Evolutionary conservation across 75 land plant species (phyloP).

Genomic region (Pinus taeda): DNA sequence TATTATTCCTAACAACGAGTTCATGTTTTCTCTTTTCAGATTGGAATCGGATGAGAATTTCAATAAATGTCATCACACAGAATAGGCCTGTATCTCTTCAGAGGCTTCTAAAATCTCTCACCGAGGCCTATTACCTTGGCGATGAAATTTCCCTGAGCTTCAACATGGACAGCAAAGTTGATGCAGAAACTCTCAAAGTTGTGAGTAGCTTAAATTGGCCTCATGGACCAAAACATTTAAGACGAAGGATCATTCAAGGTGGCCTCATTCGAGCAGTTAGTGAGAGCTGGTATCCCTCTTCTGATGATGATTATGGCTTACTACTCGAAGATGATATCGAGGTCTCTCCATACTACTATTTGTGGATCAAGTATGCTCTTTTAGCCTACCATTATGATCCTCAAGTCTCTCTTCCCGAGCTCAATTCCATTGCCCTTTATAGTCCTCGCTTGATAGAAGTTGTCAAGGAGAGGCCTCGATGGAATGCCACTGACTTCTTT

Average conservation of each 20-base stretch:
- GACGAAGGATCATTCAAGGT: constrained; percentile 93
- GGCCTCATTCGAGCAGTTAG: constrained; percentile 98
- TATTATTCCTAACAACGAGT: not conserved
- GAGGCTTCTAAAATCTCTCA: constrained; percentile 76
- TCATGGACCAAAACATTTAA: constrained; percentile 69
- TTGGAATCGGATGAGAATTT: constrained; percentile 89
- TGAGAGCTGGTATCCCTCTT: constrained; percentile 94
- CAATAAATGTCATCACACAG: constrained; percentile 92
- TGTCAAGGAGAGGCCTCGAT: constrained; percentile 89
- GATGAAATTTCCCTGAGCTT: constrained; percentile 79
- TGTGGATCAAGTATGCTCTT: constrained; percentile 96
- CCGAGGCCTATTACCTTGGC: constrained; percentile 79
- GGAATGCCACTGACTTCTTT: constrained; percentile 94
- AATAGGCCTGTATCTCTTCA: constrained; percentile 69
- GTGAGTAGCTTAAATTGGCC: constrained; percentile 75
- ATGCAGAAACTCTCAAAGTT: constrained; percentile 60
- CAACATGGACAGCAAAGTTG: constrained; percentile 98
- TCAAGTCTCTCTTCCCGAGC: constrained; percentile 70
- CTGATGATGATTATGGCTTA: constrained; percentile 87
- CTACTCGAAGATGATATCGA: constrained; percentile 98
- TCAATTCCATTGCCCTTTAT: constrained; percentile 91
- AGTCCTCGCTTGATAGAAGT: constrained; percentile 90
- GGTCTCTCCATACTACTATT: constrained; percentile 97
- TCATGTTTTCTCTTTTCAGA: constrained; percentile 41
- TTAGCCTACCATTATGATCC: constrained; percentile 92